Base-by-base conservation (phyloP, 2,329 filamentous ascomycete species). In the Clarireedia monteithiana region DNA sequence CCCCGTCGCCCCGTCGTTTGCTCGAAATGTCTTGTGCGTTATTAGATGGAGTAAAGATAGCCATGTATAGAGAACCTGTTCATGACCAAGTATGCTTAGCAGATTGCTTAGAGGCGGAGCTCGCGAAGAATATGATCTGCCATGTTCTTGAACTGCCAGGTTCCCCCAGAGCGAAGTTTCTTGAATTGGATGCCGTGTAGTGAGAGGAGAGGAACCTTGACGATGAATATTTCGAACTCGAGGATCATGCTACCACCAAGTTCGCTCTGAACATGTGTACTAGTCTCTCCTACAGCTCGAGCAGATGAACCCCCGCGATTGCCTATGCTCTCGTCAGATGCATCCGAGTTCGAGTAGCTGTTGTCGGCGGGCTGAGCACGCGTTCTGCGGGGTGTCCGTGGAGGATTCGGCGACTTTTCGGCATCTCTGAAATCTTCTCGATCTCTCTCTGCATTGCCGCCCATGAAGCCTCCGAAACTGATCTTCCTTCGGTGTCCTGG, bases 101-200 rank as follows among this genome's bases (percentile, higher is more conserved):
- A 34, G 42, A 20, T 7, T 38, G 36, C 14, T 48, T 15, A 53
- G 17, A 97, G 79, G 68, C 85, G 84, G 63, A 99, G 74, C 70
- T 94, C 91, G 68, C 87, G 84, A 64, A 99, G 76, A 66, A 99
- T 96, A 66, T 91, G 91, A 72, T 96, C 91, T 38, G 94, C 94
- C 91, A 97, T 95, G 68, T 89, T 92, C 77, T 96, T 96, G 75
- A 95, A 99, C 72, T 96, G 91, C 91, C 92, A 97, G 57, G 94
- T 97, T 58, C 95, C 92, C 38, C 94, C 92, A 56, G 89, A 83
- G 27, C 52, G 45, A 63, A 97, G 86, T 69, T 94, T 91, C 79
- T 99, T 99, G 77, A 99, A 99, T 71, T 97, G 94, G 59, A 99
- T 91, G 49, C 94, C 94, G 68, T 99, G 92, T 56, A 99, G 74